These are phyloP conservation scores for Suillus subalutaceus DNA, from an alignment of 768 basidiomycete genomes.

Conservation along the genomic window DNA sequence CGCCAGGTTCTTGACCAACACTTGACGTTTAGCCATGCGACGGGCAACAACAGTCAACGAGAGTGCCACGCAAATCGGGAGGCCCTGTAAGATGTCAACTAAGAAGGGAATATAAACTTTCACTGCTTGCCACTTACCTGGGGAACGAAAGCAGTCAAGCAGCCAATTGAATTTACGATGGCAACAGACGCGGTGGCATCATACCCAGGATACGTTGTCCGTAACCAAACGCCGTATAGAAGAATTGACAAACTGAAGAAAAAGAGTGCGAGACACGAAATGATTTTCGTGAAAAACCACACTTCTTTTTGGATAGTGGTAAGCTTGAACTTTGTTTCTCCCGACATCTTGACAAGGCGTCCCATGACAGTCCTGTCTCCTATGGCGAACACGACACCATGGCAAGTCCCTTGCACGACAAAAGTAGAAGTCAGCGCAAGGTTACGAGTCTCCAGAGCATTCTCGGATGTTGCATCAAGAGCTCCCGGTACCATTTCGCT, in stretches of 20 bases:
- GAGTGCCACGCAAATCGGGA: slow-evolving; percentile 57
- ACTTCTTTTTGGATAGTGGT: slow-evolving; percentile 14
- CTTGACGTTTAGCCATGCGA: slow-evolving; percentile 53
- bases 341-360: slow-evolving; percentile 42
- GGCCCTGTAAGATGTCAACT: slow-evolving; percentile 48
- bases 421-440: slow-evolving; percentile 40
- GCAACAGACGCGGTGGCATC: slow-evolving; percentile 47
- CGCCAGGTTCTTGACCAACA: slow-evolving; percentile 57
- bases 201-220: slow-evolving; percentile 22
- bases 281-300: slow-evolving; percentile 55
- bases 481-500: slow-evolving; percentile 38
- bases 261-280: slow-evolving; percentile 45
- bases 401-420: slow-evolving; percentile 51
- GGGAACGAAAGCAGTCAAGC: slow-evolving; percentile 46
- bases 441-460: slow-evolving; percentile 52
- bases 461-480: slow-evolving; percentile 44
- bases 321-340: slow-evolving; percentile 41
- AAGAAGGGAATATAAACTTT: slow-evolving; percentile 58
- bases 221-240: slow-evolving; percentile 39
- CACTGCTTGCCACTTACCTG: slow-evolving; percentile 44
- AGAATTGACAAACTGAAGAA: slow-evolving; percentile 47
- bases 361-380: slow-evolving; percentile 55
- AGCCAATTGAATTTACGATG: slow-evolving; percentile 27
- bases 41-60: slow-evolving; percentile 49
- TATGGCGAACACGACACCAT: slow-evolving; percentile 50